Evolutionary conservation across 176 grass and related monocot genomes (phyloP), one percentile per base, ranked within the genome.

Genomic region (Musa schizocarpa): DNA sequence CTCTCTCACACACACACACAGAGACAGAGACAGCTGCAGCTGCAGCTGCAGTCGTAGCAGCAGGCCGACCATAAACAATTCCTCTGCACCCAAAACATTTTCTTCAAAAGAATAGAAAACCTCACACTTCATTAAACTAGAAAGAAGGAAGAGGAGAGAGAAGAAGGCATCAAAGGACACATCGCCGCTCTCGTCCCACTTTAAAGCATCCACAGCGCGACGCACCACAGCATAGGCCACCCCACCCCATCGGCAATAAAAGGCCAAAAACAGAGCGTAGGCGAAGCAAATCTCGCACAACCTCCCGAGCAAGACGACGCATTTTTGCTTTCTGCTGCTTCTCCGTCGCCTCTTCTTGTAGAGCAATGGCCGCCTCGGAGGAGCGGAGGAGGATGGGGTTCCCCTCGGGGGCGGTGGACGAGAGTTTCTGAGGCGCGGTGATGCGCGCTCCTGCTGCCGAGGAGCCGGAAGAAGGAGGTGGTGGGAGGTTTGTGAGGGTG

Each of bases 51-150:
- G 64, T 27, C 6, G 62, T 20, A 68, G 65, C 27, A 69, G 34
- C 34, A 69, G 67, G 16, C 14, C 34, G 51, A 50, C 19, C 68
- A 0, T 34, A 20, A 25, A 70, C 68, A 52, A 70, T 21, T 70
- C 43, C 43, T 29, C 5, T 6, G 24, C 22, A 74, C 23, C 7
- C 52, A 55, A 16, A 74, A 64, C 19, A 64, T 58, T 29, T 58
- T 43, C 72, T 58, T 74, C 24, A 54, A 74, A 74, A 74, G 72
- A 74, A 54, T 74, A 43, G 53, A 74, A 74, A 27, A 54, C 22
- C 72, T 56, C 22, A 9, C 23, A 57, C 55, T 59, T 49, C 62
- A 29, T 57, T 29, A 20, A 13, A 29, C 13, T 25, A 70, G 26
- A 34, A 14, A 68, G 13, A 7, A 14, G 12, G 26, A 68, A 22